A percentile compares a stretch with the other conserved stretches of the same genome.
Conservation (phyloP, 495 filamentous ascomycete species). For the Penicillium goetzii region DNA sequence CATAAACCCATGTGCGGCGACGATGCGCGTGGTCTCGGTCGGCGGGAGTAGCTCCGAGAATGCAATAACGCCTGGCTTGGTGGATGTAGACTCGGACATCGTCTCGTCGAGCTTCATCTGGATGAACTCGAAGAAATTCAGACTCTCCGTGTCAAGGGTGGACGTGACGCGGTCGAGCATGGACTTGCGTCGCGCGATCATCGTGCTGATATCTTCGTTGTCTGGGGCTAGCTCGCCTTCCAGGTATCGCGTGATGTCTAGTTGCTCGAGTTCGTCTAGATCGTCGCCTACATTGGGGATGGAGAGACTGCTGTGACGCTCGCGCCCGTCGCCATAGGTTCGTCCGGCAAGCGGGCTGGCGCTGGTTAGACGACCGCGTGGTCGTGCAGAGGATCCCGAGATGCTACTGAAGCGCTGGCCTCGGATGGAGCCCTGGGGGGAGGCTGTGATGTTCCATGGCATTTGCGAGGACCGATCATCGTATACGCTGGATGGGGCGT, state of each 20-base stretch:
- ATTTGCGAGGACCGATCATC: conserved; percentile 63
- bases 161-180: conserved; percentile 47
- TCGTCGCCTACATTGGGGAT: conserved; percentile 43
- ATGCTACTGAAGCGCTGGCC: conserved; percentile 54
- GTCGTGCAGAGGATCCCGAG: conserved; percentile 53
- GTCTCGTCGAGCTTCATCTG: conserved; percentile 27
- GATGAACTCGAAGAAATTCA: conserved; percentile 65
- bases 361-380: conserved; percentile 55
- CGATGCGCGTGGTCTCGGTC: conserved; percentile 52
- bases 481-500: conserved; percentile 58
- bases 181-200: conserved; percentile 40
- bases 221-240: conserved; percentile 36
- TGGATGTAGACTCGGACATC: neutral
- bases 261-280: conserved; percentile 41
- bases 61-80: conserved; percentile 28
- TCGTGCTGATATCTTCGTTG: conserved; percentile 51
- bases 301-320: conserved; percentile 40
- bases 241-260: conserved; percentile 39
- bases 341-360: conserved; percentile 65
- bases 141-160: conserved; percentile 59
- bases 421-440: conserved; percentile 58
- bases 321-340: conserved; percentile 44
- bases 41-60: conserved; percentile 68
- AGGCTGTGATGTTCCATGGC: conserved; percentile 73
- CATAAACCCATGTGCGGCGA: conserved; percentile 74